Conservation (phyloP, 371 early-diverging fungal genomes). For the Saksenaea oblongispora region DNA sequence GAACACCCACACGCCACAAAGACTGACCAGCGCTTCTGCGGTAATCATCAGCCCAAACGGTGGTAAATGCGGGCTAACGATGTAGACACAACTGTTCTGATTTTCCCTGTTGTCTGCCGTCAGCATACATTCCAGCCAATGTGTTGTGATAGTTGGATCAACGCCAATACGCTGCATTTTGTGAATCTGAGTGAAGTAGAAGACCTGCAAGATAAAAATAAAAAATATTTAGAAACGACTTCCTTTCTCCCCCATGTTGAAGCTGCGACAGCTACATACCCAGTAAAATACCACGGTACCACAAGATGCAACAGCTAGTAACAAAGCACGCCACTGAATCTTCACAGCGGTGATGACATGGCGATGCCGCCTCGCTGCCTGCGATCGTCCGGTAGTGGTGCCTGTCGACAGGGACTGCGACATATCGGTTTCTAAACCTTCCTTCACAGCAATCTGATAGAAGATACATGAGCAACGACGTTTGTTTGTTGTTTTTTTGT, state of each 20-base stretch:
- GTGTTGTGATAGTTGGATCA: slow-evolving; percentile 22
- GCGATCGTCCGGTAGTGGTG: slow-evolving; percentile 37
- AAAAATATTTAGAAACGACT: background rate
- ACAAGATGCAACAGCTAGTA: slow-evolving; percentile 56
- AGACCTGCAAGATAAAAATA: slow-evolving; percentile 27
- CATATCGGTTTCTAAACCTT: slow-evolving; percentile 54
- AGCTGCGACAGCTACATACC: slow-evolving; percentile 23
- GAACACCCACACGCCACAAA: slow-evolving; percentile 59
- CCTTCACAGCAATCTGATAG: slow-evolving; percentile 39
- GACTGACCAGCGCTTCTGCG: slow-evolving; percentile 58
- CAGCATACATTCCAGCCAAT: slow-evolving; percentile 61
- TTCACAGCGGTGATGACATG: slow-evolving; percentile 64
- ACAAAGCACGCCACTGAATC: slow-evolving; percentile 70
- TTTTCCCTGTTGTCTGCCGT: slow-evolving; percentile 14
- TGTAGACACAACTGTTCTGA: slow-evolving; percentile 44
- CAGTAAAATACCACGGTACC: slow-evolving; percentile 55
- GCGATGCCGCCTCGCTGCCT: slow-evolving; percentile 46
- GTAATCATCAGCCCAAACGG: slow-evolving; percentile 59
- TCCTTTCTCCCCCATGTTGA: background rate
- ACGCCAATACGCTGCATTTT: slow-evolving; percentile 31
- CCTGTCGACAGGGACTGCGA: slow-evolving; percentile 38
- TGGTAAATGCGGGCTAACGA: slow-evolving; percentile 44
- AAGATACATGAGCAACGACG: background rate
- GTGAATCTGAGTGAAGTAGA: slow-evolving; percentile 58
- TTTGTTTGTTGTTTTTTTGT: no score